These are phyloP conservation scores for Mortierella sp. DNA, from an alignment of 371 early-diverging fungal genomes.

Conservation along the genomic window DNA sequence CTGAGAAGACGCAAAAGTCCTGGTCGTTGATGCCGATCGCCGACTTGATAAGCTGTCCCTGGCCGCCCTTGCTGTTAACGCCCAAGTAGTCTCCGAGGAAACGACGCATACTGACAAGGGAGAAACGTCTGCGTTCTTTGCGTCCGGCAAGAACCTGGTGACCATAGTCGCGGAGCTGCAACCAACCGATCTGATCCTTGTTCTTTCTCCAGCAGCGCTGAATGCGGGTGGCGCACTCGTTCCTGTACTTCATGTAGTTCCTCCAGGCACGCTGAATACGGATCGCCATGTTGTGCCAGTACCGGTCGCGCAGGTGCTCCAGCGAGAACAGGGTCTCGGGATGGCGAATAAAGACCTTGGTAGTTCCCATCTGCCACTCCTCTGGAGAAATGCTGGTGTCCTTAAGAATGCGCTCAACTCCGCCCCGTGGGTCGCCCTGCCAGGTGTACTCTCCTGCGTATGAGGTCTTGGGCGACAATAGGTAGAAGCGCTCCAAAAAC, in stretches of 20 bases:
- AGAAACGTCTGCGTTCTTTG: conserved; percentile 94
- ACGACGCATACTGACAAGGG: conserved; percentile 86
- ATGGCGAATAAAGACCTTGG: conserved; percentile 95
- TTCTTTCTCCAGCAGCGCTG: conserved; percentile 90
- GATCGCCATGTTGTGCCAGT: conserved; percentile 97
- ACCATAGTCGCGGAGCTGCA: conserved; percentile 94
- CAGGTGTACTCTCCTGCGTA: conserved; percentile 92
- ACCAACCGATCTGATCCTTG: conserved; percentile 91
- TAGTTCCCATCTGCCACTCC: conserved; percentile 97
- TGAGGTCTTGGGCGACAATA: conserved; percentile 83
- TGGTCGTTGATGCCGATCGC: conserved; percentile 69
- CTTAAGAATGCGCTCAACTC: conserved; percentile 84
- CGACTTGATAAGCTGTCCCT: conserved; percentile 77
- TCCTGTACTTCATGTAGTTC: conserved; percentile 79
- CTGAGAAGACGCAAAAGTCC: conserved; percentile 79
- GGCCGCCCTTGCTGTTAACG: conserved; percentile 75
- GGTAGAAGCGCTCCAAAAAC: conserved; percentile 88
- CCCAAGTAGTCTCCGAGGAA: conserved; percentile 95
- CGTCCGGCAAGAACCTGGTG: conserved; percentile 91
- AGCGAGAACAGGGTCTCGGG: conserved; percentile 97
- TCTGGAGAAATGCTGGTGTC: conserved; percentile 88
- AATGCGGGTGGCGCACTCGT: conserved; percentile 82
- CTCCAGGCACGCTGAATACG: conserved; percentile 96
- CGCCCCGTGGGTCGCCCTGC: conserved; percentile 84
- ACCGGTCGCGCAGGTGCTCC: conserved; percentile 93